phyloP scores from a whole-genome alignment of 257 asterid genomes.

The Solanum ossicruentum region DNA sequence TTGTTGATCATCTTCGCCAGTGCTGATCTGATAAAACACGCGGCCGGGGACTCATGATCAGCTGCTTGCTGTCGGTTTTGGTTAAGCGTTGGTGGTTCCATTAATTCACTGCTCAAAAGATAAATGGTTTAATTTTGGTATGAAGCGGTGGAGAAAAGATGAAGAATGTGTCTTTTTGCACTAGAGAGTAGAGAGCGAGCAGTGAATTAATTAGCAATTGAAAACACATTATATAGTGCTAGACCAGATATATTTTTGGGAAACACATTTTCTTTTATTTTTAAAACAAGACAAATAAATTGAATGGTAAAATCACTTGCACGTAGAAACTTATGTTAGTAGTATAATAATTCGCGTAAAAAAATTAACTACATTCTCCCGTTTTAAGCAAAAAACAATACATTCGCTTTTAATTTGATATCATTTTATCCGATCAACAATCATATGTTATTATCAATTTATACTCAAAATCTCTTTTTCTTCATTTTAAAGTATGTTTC shows the following conservation, averaged over 20 bases:
- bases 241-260: too few species aligned
- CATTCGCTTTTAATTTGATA: neutral
- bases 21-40: neutral
- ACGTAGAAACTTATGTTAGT: too few species aligned
- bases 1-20: neutral
- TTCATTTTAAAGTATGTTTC: neutral
- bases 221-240: neutral
- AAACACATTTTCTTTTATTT: too few species aligned
- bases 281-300: too few species aligned
- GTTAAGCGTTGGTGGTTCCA: neutral
- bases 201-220: neutral
- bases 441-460: neutral
- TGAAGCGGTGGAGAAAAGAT: neutral
- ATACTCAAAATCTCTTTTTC: neutral
- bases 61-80: neutral
- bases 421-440: neutral
- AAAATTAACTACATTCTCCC: too few species aligned
- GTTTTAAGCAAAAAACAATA: neutral
- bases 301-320: too few species aligned
- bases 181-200: neutral
- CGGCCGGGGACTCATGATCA: neutral
- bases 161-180: neutral
- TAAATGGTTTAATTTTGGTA: neutral
- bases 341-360: too few species aligned
- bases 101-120: neutral